Evolutionary conservation across 106 monocot species (phyloP), one percentile per base, ranked within the genome.

Genomic region (Vanilla planifolia): DNA sequence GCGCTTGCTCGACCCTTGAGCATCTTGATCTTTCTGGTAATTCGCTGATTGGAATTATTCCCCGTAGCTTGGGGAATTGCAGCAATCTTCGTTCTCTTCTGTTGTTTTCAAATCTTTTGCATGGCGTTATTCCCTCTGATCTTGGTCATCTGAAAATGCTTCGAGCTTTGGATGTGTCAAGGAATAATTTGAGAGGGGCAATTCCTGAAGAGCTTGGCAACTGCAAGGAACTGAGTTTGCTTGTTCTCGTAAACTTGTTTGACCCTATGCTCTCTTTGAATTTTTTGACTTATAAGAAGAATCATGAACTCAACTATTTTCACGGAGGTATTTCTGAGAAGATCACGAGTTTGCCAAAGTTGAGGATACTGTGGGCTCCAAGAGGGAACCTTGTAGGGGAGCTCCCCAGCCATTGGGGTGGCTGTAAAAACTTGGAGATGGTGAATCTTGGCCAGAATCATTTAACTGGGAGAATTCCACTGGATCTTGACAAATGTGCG

Each of bases 291-390:
- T 46, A 48, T 56, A 50, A 33, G 14, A 62, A 48, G 16, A 52
- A 14, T 6, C 62, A 71, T 24, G 94, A 94, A 5, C 79, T 78
- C 64, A 94, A 94, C 64, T 61, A 52, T 44, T 94, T 94, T 46
- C 68, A 80, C 46, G 89, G 89, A n/a, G 77, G 78, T 3, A 57
- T 94, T 78, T 62, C 77, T 0, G 75, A 83, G 33, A 80, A 37
- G 33, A 71, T 94, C 48, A 86, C 89, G 0, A 48, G 66, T 42
- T 55, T 83, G 40, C 86, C 83, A 6, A 83, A 78, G 22, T 80
- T 94, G 25, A 79, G 75, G 65, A 43, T 94, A 14, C 53, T 94
- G n/a, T 94, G 89, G 89, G 94, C 89, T 2, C 94, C 94, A 7
- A 75, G 75, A 63, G 80, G 73, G 11, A 63, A 33, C 0, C 19